Evolutionary conservation across 306 rosid genomes (phyloP), one percentile per base, ranked within the genome.

Genomic region (Sesbania bispinosa): DNA sequence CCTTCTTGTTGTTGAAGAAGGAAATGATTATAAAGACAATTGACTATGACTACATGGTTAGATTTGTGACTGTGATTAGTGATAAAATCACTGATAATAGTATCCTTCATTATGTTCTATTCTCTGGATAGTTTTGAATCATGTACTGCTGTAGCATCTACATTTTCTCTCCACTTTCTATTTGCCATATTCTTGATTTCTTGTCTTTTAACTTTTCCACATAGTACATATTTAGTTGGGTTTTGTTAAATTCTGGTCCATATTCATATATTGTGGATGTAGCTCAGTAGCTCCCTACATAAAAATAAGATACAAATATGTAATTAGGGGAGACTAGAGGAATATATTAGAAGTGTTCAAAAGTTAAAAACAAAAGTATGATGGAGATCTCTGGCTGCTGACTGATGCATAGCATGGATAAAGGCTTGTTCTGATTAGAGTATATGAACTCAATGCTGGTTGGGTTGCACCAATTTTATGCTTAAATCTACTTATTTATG

Each of bases 401-500:
- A 4, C 35, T 50, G 64, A 24, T 48, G 26, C 59, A 47, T 23
- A 19, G 48, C n/a, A 6, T 35, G 16, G 39, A 36, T 36, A 26
- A 36, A 48, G 32, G 69, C 50, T n/a, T 74, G 59, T 43, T 55
- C 23, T 43, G 54, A 14, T 50, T 51, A 19, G 36, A 35, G 48
- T 38, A 36, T 35, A 35, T 0, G 2, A 19, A 16, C 46, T 48
- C 13, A 54, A 26, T 66, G 60, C 7, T 66, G 60, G 43, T 42
- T 67, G 39, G 50, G 46, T 66, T 67, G n/a, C 52, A 45, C 23
- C 38, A 43, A 24, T 32, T 21, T 32, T 19, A 41, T 19, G 36
- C 47, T 76, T 33, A 43, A 53, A 43, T 57, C 48, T 46, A 58
- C 30, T 47, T 27, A 51, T 61, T 74, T 35, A 36, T 21, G 62